Evolutionary conservation across 208 protist genomes (phyloP).

Genomic region (Crithidia acanthocephali): DNA sequence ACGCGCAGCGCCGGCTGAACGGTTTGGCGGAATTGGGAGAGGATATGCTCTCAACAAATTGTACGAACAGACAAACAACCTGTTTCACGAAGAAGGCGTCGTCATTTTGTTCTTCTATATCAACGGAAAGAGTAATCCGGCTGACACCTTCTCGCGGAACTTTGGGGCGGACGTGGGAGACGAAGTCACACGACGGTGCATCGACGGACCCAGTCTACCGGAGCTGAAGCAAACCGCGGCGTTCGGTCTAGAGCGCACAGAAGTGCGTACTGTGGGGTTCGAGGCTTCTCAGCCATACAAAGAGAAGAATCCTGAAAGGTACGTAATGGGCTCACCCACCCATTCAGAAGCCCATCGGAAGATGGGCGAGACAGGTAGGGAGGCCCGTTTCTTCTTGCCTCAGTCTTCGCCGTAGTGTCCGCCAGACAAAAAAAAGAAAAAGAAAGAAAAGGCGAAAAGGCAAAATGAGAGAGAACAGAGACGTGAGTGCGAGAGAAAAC

Average conservation of each 20-base stretch:
- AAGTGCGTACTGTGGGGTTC: constrained; percentile 1
- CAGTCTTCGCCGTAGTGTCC: not conserved
- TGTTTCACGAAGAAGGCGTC: constrained; percentile 1
- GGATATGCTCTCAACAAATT: not conserved
- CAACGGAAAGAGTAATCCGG: not conserved
- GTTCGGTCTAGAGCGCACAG: not conserved
- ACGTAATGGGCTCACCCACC: not conserved
- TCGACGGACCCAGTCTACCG: not conserved
- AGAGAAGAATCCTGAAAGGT: not conserved
- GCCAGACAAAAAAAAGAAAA: constrained; percentile 14
- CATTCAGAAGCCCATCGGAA: not conserved
- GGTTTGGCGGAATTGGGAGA: not conserved
- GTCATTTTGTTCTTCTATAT: not conserved
- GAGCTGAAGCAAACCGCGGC: not conserved
- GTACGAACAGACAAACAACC: not conserved
- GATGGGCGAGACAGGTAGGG: not conserved
- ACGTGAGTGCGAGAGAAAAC: too few relatives aligned
- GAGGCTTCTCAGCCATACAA: not conserved
- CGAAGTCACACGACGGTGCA: not conserved
- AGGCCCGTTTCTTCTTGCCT: not conserved
- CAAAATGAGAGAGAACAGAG: constrained; percentile 4
- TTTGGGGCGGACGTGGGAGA: not conserved
- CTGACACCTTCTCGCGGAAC: constrained; percentile 3
- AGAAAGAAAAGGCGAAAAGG: constrained; percentile 13
- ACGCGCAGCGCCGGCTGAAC: not conserved